Evolutionary conservation across 192 early-diverging fungal species (phyloP), one percentile per base, ranked within the genome.

Genomic region (Coemansia aciculifera): DNA sequence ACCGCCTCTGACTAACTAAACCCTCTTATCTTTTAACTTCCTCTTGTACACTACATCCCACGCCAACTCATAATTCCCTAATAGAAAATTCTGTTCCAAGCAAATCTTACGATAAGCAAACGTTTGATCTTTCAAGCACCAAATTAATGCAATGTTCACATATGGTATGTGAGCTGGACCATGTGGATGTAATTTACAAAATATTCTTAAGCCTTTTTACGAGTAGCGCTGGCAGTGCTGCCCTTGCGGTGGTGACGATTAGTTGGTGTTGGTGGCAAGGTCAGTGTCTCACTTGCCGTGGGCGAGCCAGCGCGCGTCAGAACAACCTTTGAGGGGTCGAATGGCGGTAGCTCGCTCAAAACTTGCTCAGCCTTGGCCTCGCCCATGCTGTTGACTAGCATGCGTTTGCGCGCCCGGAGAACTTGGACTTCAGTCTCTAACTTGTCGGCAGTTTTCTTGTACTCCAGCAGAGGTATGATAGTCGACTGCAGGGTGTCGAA

Each of bases 371-470:
- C 76, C 54, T 62, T 68, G 5, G 46, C 69, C 54, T 71, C 76
- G 69, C 80, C 76, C 36, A 75, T 49, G 24, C 63, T 73, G 29
- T 66, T 61, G 49, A 84, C 43, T 21, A 71, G 84, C 77, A 67
- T 78, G 66, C 69, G 79, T 27, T 77, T 78, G 49, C 63, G 74
- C 1, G 64, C 81, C 24, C 63, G 75, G 70, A 72, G 64, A 19
- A 86, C 77, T 56, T 88, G 86, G 10, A 90, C 75, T 44, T 96
- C 95, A 6, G 85, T 75, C 66, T 96, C 93, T 7, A 87, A 69
- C 79, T 91, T 93, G 71, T 98, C 95, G 1, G 87, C 89, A 7
- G 85, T 81, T 66, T 92, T 92, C 73, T 94, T 94, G 56, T 92
- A 76, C 66, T 98, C 96, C 57, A 95, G 74, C 68, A 96, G 71